These are phyloP conservation scores for Letharia lupina DNA, from an alignment of 495 filamentous ascomycete species.

Conservation along the genomic window DNA sequence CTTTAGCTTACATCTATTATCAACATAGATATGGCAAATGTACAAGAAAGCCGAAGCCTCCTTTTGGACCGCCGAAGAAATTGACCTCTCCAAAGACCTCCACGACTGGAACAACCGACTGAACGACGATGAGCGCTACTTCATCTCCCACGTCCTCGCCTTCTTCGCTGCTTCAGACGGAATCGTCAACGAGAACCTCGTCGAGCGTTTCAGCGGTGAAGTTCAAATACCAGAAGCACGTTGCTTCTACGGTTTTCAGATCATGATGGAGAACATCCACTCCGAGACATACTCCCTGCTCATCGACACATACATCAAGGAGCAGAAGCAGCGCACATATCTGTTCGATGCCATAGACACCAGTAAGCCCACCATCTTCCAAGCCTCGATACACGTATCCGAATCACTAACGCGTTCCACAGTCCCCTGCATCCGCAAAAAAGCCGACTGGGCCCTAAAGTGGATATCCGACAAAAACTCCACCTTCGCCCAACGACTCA, in stretches of 20 bases:
- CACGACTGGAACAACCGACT: conserved; percentile 98
- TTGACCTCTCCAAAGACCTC: conserved; percentile 95
- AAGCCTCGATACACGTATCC: not conserved
- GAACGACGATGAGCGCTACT: conserved; percentile 95
- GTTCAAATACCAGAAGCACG: conserved; percentile 96
- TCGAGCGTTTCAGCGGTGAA: conserved; percentile 95
- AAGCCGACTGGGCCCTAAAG: conserved; percentile 92
- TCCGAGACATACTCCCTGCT: conserved; percentile 98
- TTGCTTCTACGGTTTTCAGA: conserved; percentile 99
- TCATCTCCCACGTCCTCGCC: conserved; percentile 95
- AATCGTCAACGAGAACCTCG: conserved; percentile 98
- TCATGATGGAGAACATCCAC: conserved; percentile 99
- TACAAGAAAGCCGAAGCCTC: conserved; percentile 99
- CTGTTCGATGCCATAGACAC: conserved; percentile 98
- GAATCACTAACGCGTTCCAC: conserved; percentile 28
- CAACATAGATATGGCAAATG: conserved; percentile 93
- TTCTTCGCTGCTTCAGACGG: conserved; percentile 99
- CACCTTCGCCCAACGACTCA: conserved; percentile 89
- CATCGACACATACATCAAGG: conserved; percentile 99
- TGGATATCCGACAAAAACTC: conserved; percentile 92
- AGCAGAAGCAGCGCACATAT: conserved; percentile 88
- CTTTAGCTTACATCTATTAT: conserved; percentile 21
- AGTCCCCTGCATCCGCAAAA: conserved; percentile 93
- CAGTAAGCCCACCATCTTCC: conserved; percentile 45
- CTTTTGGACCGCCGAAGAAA: conserved; percentile 99